A percentile compares a stretch with the other conserved stretches of the same genome.
Evolutionary conservation across 2,329 filamentous ascomycete species (phyloP).

Genomic region (Aspergillus sp.): DNA sequence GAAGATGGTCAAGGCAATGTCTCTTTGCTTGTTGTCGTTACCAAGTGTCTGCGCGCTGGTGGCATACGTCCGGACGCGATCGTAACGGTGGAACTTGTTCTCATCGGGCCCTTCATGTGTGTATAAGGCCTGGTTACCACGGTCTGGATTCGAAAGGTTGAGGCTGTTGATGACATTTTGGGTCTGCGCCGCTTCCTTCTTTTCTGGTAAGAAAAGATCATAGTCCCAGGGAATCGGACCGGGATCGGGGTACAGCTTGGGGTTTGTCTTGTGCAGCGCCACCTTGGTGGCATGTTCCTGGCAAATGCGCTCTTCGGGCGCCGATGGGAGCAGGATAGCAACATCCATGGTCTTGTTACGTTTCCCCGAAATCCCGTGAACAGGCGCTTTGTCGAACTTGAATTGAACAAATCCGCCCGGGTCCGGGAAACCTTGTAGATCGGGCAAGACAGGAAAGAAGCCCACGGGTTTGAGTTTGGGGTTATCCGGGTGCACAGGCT

Average conservation of each 20-base stretch:
- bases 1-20: constrained; percentile 52
- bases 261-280: constrained; percentile 42
- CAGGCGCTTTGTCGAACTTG: constrained; percentile 55
- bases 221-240: constrained; percentile 50
- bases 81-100: constrained; percentile 45
- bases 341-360: constrained; percentile 55
- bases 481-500: constrained; percentile 53
- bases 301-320: constrained; percentile 41
- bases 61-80: constrained; percentile 53
- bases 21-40: constrained; percentile 45
- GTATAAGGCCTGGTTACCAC: constrained; percentile 47
- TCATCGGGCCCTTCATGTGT: constrained; percentile 37
- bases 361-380: constrained; percentile 38
- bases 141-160: constrained; percentile 44
- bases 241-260: constrained; percentile 43
- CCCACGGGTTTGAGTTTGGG: constrained; percentile 50
- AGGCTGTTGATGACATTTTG: constrained; percentile 49
- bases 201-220: constrained; percentile 51
- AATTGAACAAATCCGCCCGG: constrained; percentile 51
- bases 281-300: constrained; percentile 43
- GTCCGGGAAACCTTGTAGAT: constrained; percentile 53
- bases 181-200: constrained; percentile 34
- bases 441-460: constrained; percentile 53
- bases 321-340: constrained; percentile 47
- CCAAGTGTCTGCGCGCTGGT: constrained; percentile 47